Conservation (phyloP, 1,284 basidiomycete genomes). For the Leccinum solheimii region DNA sequence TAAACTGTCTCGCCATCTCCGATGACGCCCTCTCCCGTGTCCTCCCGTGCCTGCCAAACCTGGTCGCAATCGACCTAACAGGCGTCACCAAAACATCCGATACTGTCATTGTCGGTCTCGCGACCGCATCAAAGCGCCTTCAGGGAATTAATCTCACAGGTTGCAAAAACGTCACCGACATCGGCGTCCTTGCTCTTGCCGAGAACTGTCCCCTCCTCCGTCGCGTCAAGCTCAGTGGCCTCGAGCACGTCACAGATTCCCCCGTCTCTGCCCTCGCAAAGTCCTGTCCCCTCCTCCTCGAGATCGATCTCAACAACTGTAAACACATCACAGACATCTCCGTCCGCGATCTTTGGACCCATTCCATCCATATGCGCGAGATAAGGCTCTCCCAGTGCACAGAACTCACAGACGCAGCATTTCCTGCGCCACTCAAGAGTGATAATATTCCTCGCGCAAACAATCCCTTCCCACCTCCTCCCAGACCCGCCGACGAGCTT, state of each 20-base stretch:
- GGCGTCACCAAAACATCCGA: constrained; percentile 73
- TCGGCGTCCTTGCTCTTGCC: constrained; percentile 78
- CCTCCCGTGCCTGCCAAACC: constrained; percentile 68
- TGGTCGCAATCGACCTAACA: constrained; percentile 90
- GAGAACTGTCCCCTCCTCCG: constrained; percentile 75
- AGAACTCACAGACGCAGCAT: constrained; percentile 81
- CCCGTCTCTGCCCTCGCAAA: constrained; percentile 80
- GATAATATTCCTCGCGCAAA: constrained; percentile 42
- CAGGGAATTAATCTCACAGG: constrained; percentile 93
- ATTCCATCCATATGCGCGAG: constrained; percentile 85
- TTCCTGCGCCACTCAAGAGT: constrained; percentile 66
- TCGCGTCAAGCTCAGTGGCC: constrained; percentile 83
- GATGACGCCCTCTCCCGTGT: constrained; percentile 69
- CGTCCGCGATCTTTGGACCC: constrained; percentile 82
- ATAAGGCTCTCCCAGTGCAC: constrained; percentile 83
- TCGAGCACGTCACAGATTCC: constrained; percentile 77
- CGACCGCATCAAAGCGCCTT: constrained; percentile 68
- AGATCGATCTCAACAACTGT: constrained; percentile 91
- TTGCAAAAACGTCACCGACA: constrained; percentile 81
- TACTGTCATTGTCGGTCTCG: constrained; percentile 69
- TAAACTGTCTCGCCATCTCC: constrained; percentile 77
- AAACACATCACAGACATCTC: constrained; percentile 76
- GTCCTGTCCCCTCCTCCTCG: constrained; percentile 85
- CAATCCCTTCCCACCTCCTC: constrained; percentile 52
- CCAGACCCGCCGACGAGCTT: constrained; percentile 43